Evolutionary conservation across 2,329 filamentous ascomycete genomes (phyloP).

Genomic region (Aulographum hederae): DNA sequence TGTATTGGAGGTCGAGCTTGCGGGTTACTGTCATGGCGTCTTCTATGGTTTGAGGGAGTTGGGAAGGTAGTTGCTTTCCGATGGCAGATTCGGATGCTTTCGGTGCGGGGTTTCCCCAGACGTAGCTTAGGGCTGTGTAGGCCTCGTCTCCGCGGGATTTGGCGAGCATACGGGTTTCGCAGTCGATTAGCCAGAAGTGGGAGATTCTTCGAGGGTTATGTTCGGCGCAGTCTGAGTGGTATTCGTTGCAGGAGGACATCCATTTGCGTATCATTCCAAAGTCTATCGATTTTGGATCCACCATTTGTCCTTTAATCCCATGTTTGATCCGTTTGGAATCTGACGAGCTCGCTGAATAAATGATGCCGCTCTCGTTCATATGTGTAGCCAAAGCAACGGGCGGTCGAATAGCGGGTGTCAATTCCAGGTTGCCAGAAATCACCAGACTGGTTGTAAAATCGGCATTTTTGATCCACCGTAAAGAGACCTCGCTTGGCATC

Average conservation of each 20-base stretch:
- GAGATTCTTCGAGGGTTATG: background rate
- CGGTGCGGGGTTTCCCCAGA: slow-evolving; percentile 4
- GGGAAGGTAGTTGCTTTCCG: too few species aligned
- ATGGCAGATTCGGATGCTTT: background rate
- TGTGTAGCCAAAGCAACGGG: too few species aligned
- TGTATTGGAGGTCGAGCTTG: slow-evolving; percentile 1
- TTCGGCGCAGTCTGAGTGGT: background rate
- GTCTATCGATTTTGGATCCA: background rate
- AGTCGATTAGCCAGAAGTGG: background rate
- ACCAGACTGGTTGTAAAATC: too few species aligned
- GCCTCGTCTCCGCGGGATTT: background rate
- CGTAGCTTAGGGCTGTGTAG: slow-evolving; percentile 5
- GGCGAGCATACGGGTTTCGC: background rate
- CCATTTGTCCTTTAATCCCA: background rate
- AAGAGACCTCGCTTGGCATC: too few species aligned
- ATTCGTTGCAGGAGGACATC: background rate
- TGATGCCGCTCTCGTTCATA: too few species aligned
- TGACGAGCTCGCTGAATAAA: too few species aligned
- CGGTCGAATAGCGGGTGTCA: too few species aligned
- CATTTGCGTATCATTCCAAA: background rate
- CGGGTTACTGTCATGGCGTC: slow-evolving; percentile 3
- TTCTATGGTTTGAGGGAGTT: slow-evolving; percentile 3
- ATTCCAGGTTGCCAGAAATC: too few species aligned
- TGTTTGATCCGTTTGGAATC: slow-evolving; percentile 1
- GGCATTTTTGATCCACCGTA: too few species aligned